A percentile compares a stretch with the other conserved stretches of the same genome.
Evolutionary conservation across 176 grass and related monocot genomes (phyloP).

Genomic region (Oryza nivara): DNA sequence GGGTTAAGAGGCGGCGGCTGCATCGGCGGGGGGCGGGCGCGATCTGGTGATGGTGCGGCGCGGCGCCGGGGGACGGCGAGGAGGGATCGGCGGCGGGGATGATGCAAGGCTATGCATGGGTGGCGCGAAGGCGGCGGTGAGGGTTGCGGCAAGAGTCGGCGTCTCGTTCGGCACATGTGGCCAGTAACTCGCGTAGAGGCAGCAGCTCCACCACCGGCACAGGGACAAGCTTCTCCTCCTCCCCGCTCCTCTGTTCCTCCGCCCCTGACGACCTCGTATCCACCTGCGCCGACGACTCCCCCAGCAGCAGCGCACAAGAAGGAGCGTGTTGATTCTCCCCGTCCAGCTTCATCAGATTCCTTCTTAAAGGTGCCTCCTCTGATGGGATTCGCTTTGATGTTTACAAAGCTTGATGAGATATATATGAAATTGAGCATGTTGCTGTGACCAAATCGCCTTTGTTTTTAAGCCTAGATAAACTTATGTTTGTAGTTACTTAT

Average conservation of each 20-base stretch:
- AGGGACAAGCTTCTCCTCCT: slow-evolving; percentile 45
- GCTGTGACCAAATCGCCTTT: slow-evolving; percentile 15
- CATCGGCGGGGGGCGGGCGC: slow-evolving; percentile 10
- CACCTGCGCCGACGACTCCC: slow-evolving; percentile 42
- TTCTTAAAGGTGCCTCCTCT: slow-evolving; percentile 79
- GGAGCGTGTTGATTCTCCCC: slow-evolving; percentile 45
- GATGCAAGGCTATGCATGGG: slow-evolving; percentile 93
- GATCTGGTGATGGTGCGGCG: slow-evolving; percentile 64
- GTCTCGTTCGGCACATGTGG: slow-evolving; percentile 84
- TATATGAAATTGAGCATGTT: slow-evolving; percentile 19
- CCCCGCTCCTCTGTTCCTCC: slow-evolving; percentile 23
- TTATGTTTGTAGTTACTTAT: slow-evolving; percentile 5
- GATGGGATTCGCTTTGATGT: slow-evolving; percentile 32
- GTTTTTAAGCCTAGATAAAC: neutral
- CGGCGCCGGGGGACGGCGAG: slow-evolving; percentile 45
- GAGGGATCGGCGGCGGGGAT: slow-evolving; percentile 72
- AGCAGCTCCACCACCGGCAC: slow-evolving; percentile 58
- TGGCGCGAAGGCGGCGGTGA: slow-evolving; percentile 68
- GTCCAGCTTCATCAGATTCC: slow-evolving; percentile 46
- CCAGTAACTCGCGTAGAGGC: slow-evolving; percentile 69
- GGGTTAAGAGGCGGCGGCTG: slow-evolving; percentile 26
- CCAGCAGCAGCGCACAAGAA: slow-evolving; percentile 30
- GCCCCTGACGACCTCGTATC: slow-evolving; percentile 10
- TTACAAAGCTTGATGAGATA: slow-evolving; percentile 14
- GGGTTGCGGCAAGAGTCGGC: slow-evolving; percentile 52